phyloP scores from a whole-genome alignment of 306 rosid genomes.

The Inga oerstediana region DNA sequence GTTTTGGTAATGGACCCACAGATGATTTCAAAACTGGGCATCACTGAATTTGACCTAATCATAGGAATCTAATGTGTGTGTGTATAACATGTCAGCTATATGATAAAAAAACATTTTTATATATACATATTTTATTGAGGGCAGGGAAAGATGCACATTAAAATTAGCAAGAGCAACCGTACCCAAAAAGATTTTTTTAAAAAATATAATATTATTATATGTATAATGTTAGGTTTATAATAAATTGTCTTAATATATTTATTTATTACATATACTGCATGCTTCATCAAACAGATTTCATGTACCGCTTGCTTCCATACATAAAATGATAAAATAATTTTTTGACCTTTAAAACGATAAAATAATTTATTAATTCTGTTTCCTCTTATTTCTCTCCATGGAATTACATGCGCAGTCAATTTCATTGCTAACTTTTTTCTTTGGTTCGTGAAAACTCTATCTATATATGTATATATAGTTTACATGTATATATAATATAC shows the following conservation, averaged over 20 bases:
- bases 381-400: not conserved
- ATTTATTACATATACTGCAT: no score
- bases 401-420: not conserved
- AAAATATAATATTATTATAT: not conserved
- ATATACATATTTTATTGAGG: not conserved
- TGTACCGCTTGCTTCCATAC: not conserved
- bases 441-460: not conserved
- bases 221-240: not conserved
- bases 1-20: conserved; percentile 19
- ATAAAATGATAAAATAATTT: no score
- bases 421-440: not conserved
- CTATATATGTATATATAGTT: no score
- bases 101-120: no score
- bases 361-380: not conserved
- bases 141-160: not conserved
- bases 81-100: no score
- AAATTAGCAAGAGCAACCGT: not conserved
- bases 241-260: no score
- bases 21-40: conserved; percentile 13
- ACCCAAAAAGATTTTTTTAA: no score
- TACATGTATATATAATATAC: no score
- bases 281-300: not conserved
- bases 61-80: conserved; percentile 4
- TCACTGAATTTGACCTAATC: conserved; percentile 38
- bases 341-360: no score